Percentiles rank a stretch among this genome's conserved stretches.
These are phyloP conservation scores for Trichoderma guizhouense DNA, from an alignment of 2,329 filamentous ascomycete species.

Conservation along the genomic window DNA sequence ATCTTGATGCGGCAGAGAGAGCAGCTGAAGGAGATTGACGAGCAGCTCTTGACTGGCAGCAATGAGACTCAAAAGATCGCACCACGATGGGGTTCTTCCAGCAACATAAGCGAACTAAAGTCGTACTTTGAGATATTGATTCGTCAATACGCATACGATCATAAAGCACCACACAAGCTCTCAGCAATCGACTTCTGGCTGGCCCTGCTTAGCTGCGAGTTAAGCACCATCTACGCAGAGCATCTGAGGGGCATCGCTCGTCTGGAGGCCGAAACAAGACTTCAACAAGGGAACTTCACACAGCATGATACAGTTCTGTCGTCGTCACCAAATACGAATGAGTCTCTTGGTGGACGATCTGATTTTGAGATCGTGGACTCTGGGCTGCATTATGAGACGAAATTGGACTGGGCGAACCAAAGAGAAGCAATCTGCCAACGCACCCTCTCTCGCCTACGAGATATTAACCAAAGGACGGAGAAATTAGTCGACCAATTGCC, in stretches of 20 bases:
- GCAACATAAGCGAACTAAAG: constrained; percentile 45
- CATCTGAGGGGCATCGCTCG: constrained; percentile 44
- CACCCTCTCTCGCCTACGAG: constrained; percentile 57
- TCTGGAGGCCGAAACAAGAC: constrained; percentile 24
- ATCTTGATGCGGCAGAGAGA: constrained; percentile 66
- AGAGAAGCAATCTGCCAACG: constrained; percentile 42
- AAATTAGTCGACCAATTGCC: constrained; percentile 65
- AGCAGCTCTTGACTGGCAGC: not conserved
- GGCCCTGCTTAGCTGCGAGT: constrained; percentile 75
- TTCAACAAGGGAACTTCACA: not conserved
- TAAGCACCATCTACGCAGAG: constrained; percentile 69
- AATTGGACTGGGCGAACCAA: constrained; percentile 24
- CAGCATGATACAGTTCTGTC: not conserved
- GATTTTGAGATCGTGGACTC: not conserved
- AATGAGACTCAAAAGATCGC: not conserved
- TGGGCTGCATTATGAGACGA: not conserved
- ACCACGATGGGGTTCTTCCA: constrained; percentile 42
- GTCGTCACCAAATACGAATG: constrained; percentile 16
- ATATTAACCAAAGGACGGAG: constrained; percentile 68
- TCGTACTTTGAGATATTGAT: constrained; percentile 76
- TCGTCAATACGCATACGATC: constrained; percentile 69
- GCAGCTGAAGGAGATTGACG: constrained; percentile 24
- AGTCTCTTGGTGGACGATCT: not conserved
- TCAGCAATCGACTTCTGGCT: constrained; percentile 77
- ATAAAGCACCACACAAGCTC: constrained; percentile 53